These are phyloP conservation scores for Citeromyces nyonsensis DNA, from an alignment of 805 yeast species.

Conservation along the genomic window DNA sequence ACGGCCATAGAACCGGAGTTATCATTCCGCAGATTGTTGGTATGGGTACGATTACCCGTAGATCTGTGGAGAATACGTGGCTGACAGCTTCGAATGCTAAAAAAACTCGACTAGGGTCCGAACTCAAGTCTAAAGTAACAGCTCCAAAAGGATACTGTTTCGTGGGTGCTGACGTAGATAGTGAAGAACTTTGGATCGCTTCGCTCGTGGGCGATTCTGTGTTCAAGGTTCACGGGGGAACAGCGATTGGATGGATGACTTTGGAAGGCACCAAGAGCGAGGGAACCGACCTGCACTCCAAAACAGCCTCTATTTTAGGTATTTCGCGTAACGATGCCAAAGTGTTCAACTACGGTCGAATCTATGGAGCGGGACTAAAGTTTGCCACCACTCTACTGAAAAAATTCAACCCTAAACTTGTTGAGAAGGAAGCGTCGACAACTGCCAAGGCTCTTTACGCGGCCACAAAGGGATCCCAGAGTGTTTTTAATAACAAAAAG, in stretches of 20 bases:
- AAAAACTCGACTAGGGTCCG: constrained; percentile 75
- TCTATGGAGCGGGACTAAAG: constrained; percentile 92
- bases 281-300: constrained; percentile 91
- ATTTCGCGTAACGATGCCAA: constrained; percentile 88
- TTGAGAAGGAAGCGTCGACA: constrained; percentile 48
- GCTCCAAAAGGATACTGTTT: constrained; percentile 86
- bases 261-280: constrained; percentile 85
- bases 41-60: constrained; percentile 93
- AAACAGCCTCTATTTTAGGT: constrained; percentile 80
- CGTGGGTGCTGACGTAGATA: constrained; percentile 98
- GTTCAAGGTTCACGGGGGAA: constrained; percentile 83
- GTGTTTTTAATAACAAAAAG: constrained; percentile 8
- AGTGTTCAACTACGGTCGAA: constrained; percentile 90
- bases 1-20: constrained; percentile 25
- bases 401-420: constrained; percentile 61
- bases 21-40: constrained; percentile 75
- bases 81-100: constrained; percentile 94
- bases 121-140: constrained; percentile 67
- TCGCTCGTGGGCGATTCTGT: constrained; percentile 86
- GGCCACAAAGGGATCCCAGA: constrained; percentile 65
- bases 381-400: constrained; percentile 78
- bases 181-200: constrained; percentile 97
- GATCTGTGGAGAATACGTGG: constrained; percentile 98
- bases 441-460: constrained; percentile 58
- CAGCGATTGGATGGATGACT: constrained; percentile 99